phyloP scores from a whole-genome alignment of 2,329 filamentous ascomycete genomes.

The Periconia digitata region DNA sequence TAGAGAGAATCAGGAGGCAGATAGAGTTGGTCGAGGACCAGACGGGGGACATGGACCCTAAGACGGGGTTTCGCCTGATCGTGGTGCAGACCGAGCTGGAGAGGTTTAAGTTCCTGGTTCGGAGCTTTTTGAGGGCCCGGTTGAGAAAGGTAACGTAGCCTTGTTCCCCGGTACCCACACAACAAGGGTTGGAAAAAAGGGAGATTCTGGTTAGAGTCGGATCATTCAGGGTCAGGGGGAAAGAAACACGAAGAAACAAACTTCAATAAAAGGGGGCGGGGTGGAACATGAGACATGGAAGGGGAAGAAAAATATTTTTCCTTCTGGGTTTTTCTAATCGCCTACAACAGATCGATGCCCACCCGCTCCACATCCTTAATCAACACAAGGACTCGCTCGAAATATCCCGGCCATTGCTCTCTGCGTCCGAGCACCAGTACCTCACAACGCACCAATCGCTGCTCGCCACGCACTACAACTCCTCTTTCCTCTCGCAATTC shows the following conservation, averaged over 20 bases:
- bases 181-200: background rate
- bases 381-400: constrained; percentile 54
- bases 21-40: constrained; percentile 57
- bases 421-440: constrained; percentile 76
- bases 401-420: constrained; percentile 55
- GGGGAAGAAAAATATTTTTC: background rate
- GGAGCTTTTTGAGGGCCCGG: constrained; percentile 79
- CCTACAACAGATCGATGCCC: constrained; percentile 70
- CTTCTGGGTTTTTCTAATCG: background rate
- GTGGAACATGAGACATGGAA: background rate
- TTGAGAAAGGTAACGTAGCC: constrained; percentile 71
- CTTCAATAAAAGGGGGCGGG: background rate
- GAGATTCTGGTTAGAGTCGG: too few relatives aligned
- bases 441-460: constrained; percentile 82
- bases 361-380: constrained; percentile 72
- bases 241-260: background rate
- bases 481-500: constrained; percentile 82
- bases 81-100: constrained; percentile 96
- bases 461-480: constrained; percentile 79
- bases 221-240: background rate
- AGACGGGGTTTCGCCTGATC: constrained; percentile 89
- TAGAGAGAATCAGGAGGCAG: constrained; percentile 56
- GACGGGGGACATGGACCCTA: constrained; percentile 84
- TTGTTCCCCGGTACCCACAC: background rate
- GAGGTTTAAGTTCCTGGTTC: constrained; percentile 86